phyloP scores from a whole-genome alignment of 805 yeast species.

The Starmerella scarabaei region DNA sequence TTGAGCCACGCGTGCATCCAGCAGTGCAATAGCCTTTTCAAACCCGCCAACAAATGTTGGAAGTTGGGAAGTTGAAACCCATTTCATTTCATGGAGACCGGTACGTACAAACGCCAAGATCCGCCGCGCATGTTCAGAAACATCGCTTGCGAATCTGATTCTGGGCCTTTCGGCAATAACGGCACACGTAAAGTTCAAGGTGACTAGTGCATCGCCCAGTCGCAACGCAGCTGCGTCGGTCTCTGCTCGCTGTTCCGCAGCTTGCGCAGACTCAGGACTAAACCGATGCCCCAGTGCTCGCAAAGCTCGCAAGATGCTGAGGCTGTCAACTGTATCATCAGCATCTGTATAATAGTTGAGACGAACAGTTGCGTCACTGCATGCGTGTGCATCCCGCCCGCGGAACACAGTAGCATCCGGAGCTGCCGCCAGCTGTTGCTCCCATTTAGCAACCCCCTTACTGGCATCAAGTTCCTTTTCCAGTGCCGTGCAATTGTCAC shows the following conservation, averaged over 20 bases:
- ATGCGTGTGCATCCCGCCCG: too few species aligned
- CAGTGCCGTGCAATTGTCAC: slow-evolving; percentile 37
- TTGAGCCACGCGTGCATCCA: slow-evolving; percentile 6
- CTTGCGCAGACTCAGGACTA: background rate
- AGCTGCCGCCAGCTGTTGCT: background rate
- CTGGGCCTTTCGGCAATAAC: slow-evolving; percentile 4
- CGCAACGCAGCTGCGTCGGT: background rate
- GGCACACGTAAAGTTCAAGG: background rate
- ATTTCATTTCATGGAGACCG: slow-evolving; percentile 5
- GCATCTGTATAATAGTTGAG: background rate
- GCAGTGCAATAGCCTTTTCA: background rate
- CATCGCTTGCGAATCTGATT: background rate
- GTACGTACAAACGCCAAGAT: slow-evolving; percentile 3
- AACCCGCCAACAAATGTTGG: slow-evolving; percentile 6
- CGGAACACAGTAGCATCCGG: background rate
- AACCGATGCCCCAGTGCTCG: slow-evolving; percentile 13
- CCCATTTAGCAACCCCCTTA: slow-evolving; percentile 39
- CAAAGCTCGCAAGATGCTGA: slow-evolving; percentile 2
- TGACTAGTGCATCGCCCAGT: slow-evolving; percentile 4
- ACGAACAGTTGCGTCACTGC: background rate
- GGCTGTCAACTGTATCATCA: background rate
- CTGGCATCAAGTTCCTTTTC: slow-evolving; percentile 36
- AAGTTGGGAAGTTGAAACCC: slow-evolving; percentile 3
- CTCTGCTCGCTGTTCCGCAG: slow-evolving; percentile 3
- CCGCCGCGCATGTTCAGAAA: slow-evolving; percentile 1